Conservation (phyloP, 176 grass and related monocot genomes). For the Eremochloa ophiuroides region DNA sequence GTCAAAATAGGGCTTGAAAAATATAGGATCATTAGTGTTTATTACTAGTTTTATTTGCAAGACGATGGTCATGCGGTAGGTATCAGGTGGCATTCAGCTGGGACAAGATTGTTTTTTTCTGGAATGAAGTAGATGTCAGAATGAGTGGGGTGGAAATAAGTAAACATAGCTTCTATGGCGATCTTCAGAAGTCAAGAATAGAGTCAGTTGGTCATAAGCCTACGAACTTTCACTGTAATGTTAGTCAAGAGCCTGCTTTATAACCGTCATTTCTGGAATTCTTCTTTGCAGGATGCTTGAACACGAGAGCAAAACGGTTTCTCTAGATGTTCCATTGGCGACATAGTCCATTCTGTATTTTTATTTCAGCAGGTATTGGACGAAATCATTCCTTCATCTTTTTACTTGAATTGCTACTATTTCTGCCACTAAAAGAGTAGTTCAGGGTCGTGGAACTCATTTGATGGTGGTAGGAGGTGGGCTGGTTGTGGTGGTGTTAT, state of each 20-base stretch:
- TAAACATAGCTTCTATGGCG: neutral
- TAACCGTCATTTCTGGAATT: neutral
- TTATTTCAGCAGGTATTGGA: constrained; percentile 34
- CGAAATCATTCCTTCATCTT: neutral
- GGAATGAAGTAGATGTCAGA: neutral
- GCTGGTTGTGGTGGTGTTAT: neutral
- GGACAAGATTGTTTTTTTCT: neutral
- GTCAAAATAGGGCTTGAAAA: constrained; percentile 47
- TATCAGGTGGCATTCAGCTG: neutral
- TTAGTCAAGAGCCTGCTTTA: neutral
- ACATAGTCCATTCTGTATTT: constrained; percentile 42
- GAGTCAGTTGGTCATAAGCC: neutral
- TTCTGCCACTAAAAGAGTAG: neutral
- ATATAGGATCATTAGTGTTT: constrained; percentile 28
- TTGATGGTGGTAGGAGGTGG: neutral
- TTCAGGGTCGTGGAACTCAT: neutral
- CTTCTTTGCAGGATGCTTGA: constrained; percentile 36
- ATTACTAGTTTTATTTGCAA: neutral
- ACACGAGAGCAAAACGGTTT: constrained; percentile 51
- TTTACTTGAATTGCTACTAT: neutral
- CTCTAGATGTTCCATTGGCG: constrained; percentile 34
- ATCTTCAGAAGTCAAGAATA: neutral
- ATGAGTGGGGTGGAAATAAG: neutral
- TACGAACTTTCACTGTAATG: neutral
- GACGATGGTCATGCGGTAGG: neutral